Base-by-base conservation (phyloP, 2,329 filamentous ascomycete genomes). In the Camptophora hylomeconis region DNA sequence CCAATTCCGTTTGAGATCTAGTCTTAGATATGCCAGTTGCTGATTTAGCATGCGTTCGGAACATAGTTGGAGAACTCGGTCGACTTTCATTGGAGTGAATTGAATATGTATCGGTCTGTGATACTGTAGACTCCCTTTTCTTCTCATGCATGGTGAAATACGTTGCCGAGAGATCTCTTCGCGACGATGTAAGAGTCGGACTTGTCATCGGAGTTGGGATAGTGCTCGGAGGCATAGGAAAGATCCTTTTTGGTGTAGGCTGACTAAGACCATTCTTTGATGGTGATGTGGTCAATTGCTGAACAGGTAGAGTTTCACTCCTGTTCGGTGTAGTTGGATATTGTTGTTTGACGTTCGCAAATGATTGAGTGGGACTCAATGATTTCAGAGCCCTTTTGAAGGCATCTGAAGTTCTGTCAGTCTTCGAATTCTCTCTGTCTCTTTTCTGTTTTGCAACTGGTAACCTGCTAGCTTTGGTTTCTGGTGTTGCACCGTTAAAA, bases 41-140 rank as follows among this genome's bases (percentile, higher is more conserved):
- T 33, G 56, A 58, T 32, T 53, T 54, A 12, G 58, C 47, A 46
- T 58, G 57, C 7, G 51, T 49, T 23, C 54, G 48, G 20, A 50
- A 41, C n/a, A 52, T 37, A 2, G 48, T 49, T 12, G 57, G 49
- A 9, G 58, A 61, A 10, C 49, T 47, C 4, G 58, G 47, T 10
- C 53, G 50, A 9, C 42, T 43, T 14, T 54, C 51, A 16, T 40
- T 32, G 19, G 53, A 45, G 18, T 48, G 54, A 5, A 49, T 35
- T 17, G 57, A 57, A 39, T 54, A 60, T 4, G 57, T 44, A 38
- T 61, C 57, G 1, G 55, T 54, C 24, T 59, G 57, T 6, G 53
- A 47, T 13, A 59, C 38, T 20, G 51, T 53, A 2, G 56, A 55
- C 20, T 59, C 55, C 20, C 52, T 42, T 20, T 49, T 53, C 35